Base-by-base conservation (phyloP, 1,139 yeast species). In the Pichia norvegensis region DNA sequence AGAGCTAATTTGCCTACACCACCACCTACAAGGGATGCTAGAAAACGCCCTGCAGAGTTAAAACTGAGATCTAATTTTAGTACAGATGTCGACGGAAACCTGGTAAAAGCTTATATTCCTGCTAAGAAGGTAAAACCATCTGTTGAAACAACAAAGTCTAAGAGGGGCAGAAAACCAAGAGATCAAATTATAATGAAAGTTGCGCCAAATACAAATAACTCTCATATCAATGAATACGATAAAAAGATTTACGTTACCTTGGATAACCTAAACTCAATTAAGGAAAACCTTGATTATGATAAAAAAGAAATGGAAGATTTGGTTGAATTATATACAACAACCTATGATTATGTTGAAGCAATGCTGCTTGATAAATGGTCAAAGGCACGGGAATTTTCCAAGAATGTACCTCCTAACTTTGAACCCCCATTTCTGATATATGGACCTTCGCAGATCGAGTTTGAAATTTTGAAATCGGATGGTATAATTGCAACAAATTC, bases 371-470 rank as follows among this genome's bases (percentile, higher is more conserved):
- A 48, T 33, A 47, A 46, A 36, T 51, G 47, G 46, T 41, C 52
- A 19, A 40, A 40, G n/a, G 44, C 38, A 10, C 21, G 42, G 7
- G 29, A 40, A 8, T 43, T 45, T 29, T 36, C 43, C 4, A 46
- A 46, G 19, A 13, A 11, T 13, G 22, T 36, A 10, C 19, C 37
- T n/a, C 33, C 41, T 25, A 48, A 49, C 23, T 52, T 48, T 4
- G 44, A 42, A 8, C 53, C 49, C 14, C 55, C 51, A 20, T 58
- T 59, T 44, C 53, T 59, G n/a, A 59, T 59, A 52, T 59, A 59
- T 44, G 63, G 63, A 2, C 63, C 63, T 8, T 58, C 63, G 3
- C 62, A 59, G 43, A 55, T 57, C 20, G 63, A 59, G 37, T 54
- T 47, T 44, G 63, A 59, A 47, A 58, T 59, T 23, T 46, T 59